Evolutionary conservation across 257 asterid species (phyloP), one percentile per base, ranked within the genome.

Genomic region (Marsdenia floribunda): DNA sequence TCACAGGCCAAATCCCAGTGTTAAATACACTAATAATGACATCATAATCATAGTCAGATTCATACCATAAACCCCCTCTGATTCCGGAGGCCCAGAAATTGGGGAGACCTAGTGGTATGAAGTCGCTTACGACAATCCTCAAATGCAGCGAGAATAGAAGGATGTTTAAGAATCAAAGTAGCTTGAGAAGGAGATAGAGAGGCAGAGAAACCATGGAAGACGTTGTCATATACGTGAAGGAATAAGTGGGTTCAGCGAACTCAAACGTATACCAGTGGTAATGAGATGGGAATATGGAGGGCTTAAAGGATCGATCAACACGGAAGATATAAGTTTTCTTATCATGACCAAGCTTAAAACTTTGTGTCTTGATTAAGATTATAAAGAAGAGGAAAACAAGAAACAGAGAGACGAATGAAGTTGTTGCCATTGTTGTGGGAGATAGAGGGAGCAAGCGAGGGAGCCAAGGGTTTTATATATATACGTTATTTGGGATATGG

Each of bases 1-100:
- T 80, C 84, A 92, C 99, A 16, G 99, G 99, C 99, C 98, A 92
- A 82, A 95, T 87, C 0, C 99, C 99, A 0, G 99, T 95, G 42
- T 92, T 98, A 5, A 95, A 86, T 12, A 95, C 82, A 0, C 98
- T 98, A 3, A 95, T 77, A 0, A 95, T 89, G 0, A 95, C 94
- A 66, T 95, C 98, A 0, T 98, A 89, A 1, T 98, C 99, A 14
- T 92, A 95, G 74, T 95, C 98, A 0, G 99, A 90, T 19, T 89
- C 96, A 26, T 94, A 92, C 99, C 98, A 95, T 8, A 95, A 78
- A 0, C 99, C 99, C n/a, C n/a, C 87, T 88, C 78, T 92, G 97
- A 70, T 86, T 90, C 7, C 96, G 83, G 35, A 95, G 87, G 19
- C 99, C 99, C 2, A 95, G 89, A 79, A 95, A 95, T 81, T 92